Evolutionary conservation across 225 moss, liverwort and hornwort species (phyloP).

Genomic region (Anthoceros angustus): DNA sequence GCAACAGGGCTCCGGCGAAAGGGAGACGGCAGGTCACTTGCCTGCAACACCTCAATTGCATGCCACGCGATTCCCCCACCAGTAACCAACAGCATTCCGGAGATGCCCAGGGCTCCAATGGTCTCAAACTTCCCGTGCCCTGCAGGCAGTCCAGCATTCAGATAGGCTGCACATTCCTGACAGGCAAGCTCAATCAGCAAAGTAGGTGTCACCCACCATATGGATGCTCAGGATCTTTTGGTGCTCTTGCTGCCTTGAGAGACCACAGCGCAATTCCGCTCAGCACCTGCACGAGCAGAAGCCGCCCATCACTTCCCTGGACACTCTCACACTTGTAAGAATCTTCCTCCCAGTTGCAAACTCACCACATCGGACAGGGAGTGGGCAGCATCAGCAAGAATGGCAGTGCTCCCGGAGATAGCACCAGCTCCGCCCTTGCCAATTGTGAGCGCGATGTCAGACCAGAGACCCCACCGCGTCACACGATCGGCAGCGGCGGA

Average conservation of each 20-base stretch:
- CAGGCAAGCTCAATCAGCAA: background rate
- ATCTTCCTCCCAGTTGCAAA: background rate
- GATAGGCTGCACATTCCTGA: background rate
- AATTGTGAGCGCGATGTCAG: conserved; percentile 49
- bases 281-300: conserved; percentile 34
- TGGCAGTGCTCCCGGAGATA: conserved; percentile 78
- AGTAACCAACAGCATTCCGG: conserved; percentile 59
- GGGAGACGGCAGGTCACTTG: conserved; percentile 13
- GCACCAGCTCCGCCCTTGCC: conserved; percentile 89
- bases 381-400: conserved; percentile 92
- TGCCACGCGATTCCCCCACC: conserved; percentile 97
- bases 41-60: conserved; percentile 70
- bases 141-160: conserved; percentile 13
- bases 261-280: conserved; percentile 85
- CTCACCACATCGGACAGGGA: conserved; percentile 80
- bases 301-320: background rate
- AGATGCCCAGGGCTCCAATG: conserved; percentile 71
- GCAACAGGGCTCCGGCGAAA: background rate
- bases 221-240: conserved; percentile 86
- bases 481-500: conserved; percentile 51
- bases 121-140: conserved; percentile 96
- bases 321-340: background rate
- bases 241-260: conserved; percentile 67
- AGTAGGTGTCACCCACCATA: conserved; percentile 35
- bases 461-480: conserved; percentile 64